Conservation (phyloP, 148 eudicot species). For the Camellia lanceoleosa region DNA sequence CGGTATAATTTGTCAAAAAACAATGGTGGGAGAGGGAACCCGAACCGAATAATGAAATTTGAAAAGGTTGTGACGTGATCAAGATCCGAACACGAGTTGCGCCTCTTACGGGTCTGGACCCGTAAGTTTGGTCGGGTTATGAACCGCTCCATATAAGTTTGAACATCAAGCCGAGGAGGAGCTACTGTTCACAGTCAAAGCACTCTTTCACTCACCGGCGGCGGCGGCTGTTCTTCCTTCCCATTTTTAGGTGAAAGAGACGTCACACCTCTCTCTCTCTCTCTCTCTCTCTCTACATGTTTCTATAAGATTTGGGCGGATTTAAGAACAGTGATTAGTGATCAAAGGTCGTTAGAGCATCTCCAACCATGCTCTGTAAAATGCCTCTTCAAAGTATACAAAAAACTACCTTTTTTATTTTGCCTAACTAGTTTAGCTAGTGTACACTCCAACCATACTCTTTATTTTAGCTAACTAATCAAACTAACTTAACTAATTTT, state of each 20-base stretch:
- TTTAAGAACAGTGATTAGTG: background rate
- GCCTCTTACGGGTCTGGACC: background rate
- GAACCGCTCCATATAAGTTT: background rate
- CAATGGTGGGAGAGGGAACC: too few species aligned
- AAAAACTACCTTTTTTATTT: too few species aligned
- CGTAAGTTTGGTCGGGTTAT: background rate
- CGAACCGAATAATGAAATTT: too few species aligned
- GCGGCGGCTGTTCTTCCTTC: background rate
- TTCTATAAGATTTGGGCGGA: background rate
- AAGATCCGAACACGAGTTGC: background rate
- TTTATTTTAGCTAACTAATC: too few species aligned
- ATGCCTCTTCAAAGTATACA: too few species aligned
- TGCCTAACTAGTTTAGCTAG: too few species aligned
- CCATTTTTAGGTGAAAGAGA: background rate
- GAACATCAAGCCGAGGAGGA: background rate
- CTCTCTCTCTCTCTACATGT: background rate
- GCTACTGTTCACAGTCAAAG: background rate
- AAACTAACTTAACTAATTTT: too few species aligned
- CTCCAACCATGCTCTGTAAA: too few species aligned
- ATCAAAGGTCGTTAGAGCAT: too few species aligned
- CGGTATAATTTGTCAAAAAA: too few species aligned
- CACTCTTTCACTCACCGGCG: background rate
- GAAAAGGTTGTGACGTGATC: too few species aligned
- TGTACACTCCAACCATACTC: too few species aligned
- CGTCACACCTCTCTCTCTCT: background rate